A percentile compares a stretch with the other conserved stretches of the same genome.
Conservation (phyloP, 495 filamentous ascomycete species). For the Paragyromitra xinjiangensis region DNA sequence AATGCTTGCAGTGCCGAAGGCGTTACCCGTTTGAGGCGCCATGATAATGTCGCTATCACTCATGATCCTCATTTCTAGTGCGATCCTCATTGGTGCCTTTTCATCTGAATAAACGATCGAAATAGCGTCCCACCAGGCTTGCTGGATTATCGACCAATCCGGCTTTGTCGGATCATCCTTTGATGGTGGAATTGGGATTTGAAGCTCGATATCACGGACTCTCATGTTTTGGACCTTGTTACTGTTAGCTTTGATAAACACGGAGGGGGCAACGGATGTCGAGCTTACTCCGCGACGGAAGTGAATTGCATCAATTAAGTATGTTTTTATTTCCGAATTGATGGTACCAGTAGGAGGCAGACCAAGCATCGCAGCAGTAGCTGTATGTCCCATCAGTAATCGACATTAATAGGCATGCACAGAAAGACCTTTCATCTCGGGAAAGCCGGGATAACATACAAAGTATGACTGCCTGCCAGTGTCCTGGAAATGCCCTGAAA, state of each 20-base stretch:
- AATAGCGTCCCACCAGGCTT: slow-evolving; percentile 67
- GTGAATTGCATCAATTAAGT: slow-evolving; percentile 64
- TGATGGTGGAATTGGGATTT: slow-evolving; percentile 62
- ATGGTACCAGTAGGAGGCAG: slow-evolving; percentile 60
- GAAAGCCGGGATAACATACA: slow-evolving; percentile 14
- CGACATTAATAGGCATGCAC: background rate
- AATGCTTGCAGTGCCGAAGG: slow-evolving; percentile 63
- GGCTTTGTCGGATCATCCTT: slow-evolving; percentile 58
- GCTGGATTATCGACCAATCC: slow-evolving; percentile 61
- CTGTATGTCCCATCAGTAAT: slow-evolving; percentile 13
- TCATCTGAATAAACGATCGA: slow-evolving; percentile 60
- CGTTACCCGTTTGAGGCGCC: slow-evolving; percentile 65
- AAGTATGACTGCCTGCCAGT: slow-evolving; percentile 62
- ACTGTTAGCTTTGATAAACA: background rate
- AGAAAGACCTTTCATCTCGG: background rate
- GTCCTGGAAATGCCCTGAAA: slow-evolving; percentile 61
- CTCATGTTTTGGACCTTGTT: slow-evolving; percentile 62
- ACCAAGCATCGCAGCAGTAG: slow-evolving; percentile 60
- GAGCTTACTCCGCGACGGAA: slow-evolving; percentile 62
- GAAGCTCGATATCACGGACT: slow-evolving; percentile 64
- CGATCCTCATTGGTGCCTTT: slow-evolving; percentile 63
- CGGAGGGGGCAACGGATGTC: no score
- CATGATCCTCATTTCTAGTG: slow-evolving; percentile 66
- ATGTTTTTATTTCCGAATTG: slow-evolving; percentile 59
- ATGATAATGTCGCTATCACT: slow-evolving; percentile 63